These are phyloP conservation scores for Thecaphora thlaspeos DNA, from an alignment of 1,284 basidiomycete genomes.

Conservation along the genomic window DNA sequence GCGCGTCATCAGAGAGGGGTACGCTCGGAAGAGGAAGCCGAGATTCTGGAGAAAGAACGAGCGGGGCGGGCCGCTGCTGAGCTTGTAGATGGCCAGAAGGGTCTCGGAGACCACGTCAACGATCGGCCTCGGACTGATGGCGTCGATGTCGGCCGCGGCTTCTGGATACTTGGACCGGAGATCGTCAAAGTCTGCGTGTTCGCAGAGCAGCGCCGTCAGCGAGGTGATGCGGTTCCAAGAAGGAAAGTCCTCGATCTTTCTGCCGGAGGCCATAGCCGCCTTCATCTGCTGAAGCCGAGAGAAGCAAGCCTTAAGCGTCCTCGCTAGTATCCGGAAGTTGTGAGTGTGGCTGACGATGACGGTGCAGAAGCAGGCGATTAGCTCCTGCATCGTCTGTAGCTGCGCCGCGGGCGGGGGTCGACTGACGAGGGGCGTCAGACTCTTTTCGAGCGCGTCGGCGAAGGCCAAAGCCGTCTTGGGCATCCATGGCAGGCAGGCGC, in stretches of 20 bases:
- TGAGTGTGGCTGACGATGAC: slow-evolving; percentile 81
- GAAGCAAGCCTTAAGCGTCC: slow-evolving; percentile 60
- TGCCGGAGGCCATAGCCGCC: slow-evolving; percentile 14
- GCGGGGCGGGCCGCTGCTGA: slow-evolving; percentile 65
- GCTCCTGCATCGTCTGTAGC: slow-evolving; percentile 66
- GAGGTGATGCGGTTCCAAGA: slow-evolving; percentile 37
- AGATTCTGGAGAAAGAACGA: slow-evolving; percentile 74
- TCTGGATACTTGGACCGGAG: slow-evolving; percentile 62
- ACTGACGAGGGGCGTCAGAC: slow-evolving; percentile 75
- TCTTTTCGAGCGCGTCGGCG: slow-evolving; percentile 75
- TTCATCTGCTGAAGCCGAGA: slow-evolving; percentile 27
- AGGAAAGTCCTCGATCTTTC: slow-evolving; percentile 29
- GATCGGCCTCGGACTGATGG: slow-evolving; percentile 65
- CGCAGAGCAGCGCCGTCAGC: slow-evolving; percentile 67
- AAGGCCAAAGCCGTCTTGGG: slow-evolving; percentile 65
- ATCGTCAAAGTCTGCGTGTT: slow-evolving; percentile 82
- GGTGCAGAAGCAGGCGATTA: slow-evolving; percentile 84
- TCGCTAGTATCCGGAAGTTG: slow-evolving; percentile 74
- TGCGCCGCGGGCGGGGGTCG: slow-evolving; percentile 63
- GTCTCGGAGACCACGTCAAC: slow-evolving; percentile 76
- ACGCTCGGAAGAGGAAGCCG: slow-evolving; percentile 83
- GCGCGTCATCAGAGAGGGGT: slow-evolving; percentile 81
- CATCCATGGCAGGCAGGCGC: slow-evolving; percentile 78
- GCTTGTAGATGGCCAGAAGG: slow-evolving; percentile 71
- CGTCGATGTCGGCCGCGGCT: slow-evolving; percentile 22